These are phyloP conservation scores for Lasiodiplodia sp. DNA, from an alignment of 2,329 filamentous ascomycete genomes.

Conservation along the genomic window DNA sequence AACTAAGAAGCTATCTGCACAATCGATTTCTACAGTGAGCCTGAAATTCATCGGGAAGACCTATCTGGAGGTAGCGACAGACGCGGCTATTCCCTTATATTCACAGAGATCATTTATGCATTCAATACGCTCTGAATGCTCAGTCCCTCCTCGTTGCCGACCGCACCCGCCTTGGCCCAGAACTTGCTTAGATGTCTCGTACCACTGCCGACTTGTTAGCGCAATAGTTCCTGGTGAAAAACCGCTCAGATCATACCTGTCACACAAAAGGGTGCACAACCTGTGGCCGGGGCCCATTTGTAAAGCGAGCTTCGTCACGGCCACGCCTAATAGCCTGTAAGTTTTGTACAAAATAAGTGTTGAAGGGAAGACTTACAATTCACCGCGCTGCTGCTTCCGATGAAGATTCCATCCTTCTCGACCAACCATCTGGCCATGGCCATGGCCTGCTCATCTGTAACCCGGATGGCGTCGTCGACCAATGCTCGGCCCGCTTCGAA, in stretches of 20 bases:
- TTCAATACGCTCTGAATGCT: constrained; percentile 66
- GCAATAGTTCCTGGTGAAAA: background rate
- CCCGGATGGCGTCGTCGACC: constrained; percentile 87
- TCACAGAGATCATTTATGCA: background rate
- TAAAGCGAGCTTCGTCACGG: constrained; percentile 73
- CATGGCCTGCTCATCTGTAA: constrained; percentile 87
- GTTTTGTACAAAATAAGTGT: constrained; percentile 6
- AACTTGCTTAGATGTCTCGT: constrained; percentile 84
- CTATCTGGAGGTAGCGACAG: background rate
- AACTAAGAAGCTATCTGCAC: too few species aligned
- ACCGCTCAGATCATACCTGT: constrained; percentile 52
- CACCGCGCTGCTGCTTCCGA: constrained; percentile 94
- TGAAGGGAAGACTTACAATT: constrained; percentile 69
- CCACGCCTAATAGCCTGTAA: constrained; percentile 57
- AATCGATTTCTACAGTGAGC: too few species aligned
- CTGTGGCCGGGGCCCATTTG: constrained; percentile 66
- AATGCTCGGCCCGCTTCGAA: constrained; percentile 87
- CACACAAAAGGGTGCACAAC: constrained; percentile 85
- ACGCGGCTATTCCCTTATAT: background rate
- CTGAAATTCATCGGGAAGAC: too few species aligned
- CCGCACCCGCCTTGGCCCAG: constrained; percentile 75
- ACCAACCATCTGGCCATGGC: constrained; percentile 97
- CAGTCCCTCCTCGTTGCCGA: constrained; percentile 61
- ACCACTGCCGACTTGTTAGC: constrained; percentile 54
- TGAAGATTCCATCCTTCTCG: constrained; percentile 92